Base-by-base conservation (phyloP, 2,329 filamentous ascomycete genomes). In the Microdochium trichocladiopsis region DNA sequence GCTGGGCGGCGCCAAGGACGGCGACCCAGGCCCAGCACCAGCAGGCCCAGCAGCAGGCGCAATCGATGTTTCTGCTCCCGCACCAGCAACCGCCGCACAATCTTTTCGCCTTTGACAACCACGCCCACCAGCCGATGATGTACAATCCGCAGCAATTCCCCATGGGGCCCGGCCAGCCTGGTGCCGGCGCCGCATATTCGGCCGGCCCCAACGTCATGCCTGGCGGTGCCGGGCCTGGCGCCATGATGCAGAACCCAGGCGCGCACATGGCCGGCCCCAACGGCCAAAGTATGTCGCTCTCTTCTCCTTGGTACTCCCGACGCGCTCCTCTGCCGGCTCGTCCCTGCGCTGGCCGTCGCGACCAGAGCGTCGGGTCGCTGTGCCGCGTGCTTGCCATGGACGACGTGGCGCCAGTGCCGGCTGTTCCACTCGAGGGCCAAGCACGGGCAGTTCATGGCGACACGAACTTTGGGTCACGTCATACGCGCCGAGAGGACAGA, bases 241-340 rank as follows among this genome's bases (percentile, higher is more conserved):
- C 75, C 62, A 83, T 85, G 80, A 84, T 85, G 81, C 81, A 79
- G 69, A 82, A 76, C 64, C 67, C 78, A 60, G 76, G 70, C 63
- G 80, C 83, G 78, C 78, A 79, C 64, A 82, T 83, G 77, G 71
- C 72, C 58, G 61, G 57, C 49, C 68, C 75, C 57, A 83, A 82
- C 72, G 78, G 79, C 51, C 79, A 82, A 65, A 81, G 79, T 83
- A 71, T 73, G 56, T 54, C 55, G 58, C 59, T 56, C 55, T 57
- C 60, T 58, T n/a, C 56, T 62, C 56, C 63, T 58, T 56, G 25
- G 45, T n/a, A n/a, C 53, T 54, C 53, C 50, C 54, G 50, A 55
- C 49, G 52, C 50, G 54, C 55, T 55, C 56, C 55, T 55, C 60
- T 57, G 54, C 57, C 50, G 50, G 52, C 52, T 52, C 55, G 50